A percentile compares a stretch with the other conserved stretches of the same genome.
Conservation (phyloP, 345 rosid genomes). For the Diplotaxis tenuifolia region DNA sequence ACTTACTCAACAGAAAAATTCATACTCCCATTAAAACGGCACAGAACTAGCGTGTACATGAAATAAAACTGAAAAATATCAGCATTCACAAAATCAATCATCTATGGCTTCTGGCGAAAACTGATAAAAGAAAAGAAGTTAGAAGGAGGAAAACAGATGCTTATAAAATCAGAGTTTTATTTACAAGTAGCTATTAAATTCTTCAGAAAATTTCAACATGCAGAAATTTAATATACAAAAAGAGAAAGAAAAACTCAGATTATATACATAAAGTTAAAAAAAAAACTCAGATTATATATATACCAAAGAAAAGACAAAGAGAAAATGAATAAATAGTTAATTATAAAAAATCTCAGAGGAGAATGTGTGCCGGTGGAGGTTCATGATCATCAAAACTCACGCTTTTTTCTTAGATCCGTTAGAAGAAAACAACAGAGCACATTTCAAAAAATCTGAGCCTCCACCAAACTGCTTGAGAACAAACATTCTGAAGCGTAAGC, state of each 20-base stretch:
- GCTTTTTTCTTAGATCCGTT: constrained; percentile 24
- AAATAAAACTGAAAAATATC: background rate
- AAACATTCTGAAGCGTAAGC: constrained; percentile 6
- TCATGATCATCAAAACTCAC: constrained; percentile 33
- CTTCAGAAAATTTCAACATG: constrained; percentile 3
- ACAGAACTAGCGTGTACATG: constrained; percentile 1
- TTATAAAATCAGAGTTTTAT: background rate
- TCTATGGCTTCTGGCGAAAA: constrained; percentile 12
- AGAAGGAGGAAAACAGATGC: background rate
- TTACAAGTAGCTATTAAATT: constrained; percentile 1
- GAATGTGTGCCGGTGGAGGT: constrained; percentile 21
- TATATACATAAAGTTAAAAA: no score
- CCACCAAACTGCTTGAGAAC: constrained; percentile 4
- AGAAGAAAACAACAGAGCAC: constrained; percentile 11
- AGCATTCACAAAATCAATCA: no score
- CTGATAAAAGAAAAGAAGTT: background rate
- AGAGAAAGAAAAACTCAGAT: background rate
- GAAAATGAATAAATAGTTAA: constrained; percentile 1
- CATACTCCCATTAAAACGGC: background rate
- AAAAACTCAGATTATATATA: no score
- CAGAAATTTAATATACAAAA: background rate
- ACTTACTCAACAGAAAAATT: constrained; percentile 2
- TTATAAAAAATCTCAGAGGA: background rate
- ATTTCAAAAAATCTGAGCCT: constrained; percentile 10
- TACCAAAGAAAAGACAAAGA: constrained; percentile 7